Conservation (phyloP, 805 yeast genomes). For the Ogataea saltuana region DNA sequence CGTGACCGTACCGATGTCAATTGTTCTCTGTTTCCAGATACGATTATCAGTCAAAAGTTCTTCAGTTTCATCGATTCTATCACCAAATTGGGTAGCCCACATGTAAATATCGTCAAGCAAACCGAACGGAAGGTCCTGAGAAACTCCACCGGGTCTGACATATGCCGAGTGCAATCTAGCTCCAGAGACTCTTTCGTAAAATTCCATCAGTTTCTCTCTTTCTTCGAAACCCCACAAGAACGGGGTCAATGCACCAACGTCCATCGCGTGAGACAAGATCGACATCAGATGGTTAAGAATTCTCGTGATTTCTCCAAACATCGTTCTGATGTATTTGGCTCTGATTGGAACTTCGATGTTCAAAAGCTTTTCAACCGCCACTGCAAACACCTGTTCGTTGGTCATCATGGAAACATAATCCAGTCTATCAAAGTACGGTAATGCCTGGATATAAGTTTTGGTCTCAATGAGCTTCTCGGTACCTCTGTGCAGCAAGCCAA, state of each 20-base stretch:
- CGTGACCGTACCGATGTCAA: conserved; percentile 74
- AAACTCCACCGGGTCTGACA: conserved; percentile 89
- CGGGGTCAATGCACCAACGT: conserved; percentile 91
- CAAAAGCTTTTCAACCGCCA: conserved; percentile 82
- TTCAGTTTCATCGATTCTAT: conserved; percentile 87
- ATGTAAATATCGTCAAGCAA: conserved; percentile 85
- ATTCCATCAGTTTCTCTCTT: conserved; percentile 90
- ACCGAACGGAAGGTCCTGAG: conserved; percentile 86
- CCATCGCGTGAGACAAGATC: conserved; percentile 86
- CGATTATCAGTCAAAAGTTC: conserved; percentile 88
- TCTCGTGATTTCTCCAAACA: conserved; percentile 87
- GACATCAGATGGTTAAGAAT: conserved; percentile 84
- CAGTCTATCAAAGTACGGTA: conserved; percentile 85
- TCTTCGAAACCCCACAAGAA: conserved; percentile 94
- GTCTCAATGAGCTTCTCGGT: conserved; percentile 86
- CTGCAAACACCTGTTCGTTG: conserved; percentile 79
- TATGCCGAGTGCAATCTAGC: conserved; percentile 89
- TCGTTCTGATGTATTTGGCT: conserved; percentile 79
- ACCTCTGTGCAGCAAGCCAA: conserved; percentile 84
- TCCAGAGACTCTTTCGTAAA: conserved; percentile 87
- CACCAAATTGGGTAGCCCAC: conserved; percentile 97
- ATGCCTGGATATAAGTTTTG: conserved; percentile 84
- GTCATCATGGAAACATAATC: conserved; percentile 90
- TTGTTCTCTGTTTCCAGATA: conserved; percentile 87
- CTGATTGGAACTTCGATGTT: conserved; percentile 84